phyloP scores from a whole-genome alignment of 2,329 filamentous ascomycete genomes.

The Fusarium udum region DNA sequence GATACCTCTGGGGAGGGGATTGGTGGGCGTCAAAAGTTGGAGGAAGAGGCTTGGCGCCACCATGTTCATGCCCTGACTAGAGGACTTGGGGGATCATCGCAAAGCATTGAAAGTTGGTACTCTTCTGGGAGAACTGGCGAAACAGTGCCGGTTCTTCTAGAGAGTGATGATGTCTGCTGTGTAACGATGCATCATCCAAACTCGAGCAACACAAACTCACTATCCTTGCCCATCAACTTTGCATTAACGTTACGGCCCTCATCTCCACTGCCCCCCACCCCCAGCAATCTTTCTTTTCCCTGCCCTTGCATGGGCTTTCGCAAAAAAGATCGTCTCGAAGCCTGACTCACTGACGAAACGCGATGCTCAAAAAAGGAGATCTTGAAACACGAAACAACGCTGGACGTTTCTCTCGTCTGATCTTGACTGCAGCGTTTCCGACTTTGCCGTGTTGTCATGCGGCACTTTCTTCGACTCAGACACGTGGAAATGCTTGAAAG shows the following conservation, averaged over 20 bases:
- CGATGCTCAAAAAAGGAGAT: constrained; percentile 9
- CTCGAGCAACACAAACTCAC: background rate
- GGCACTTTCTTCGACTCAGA: constrained; percentile 4
- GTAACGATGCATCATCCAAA: constrained; percentile 9
- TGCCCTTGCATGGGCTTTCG: constrained; percentile 18
- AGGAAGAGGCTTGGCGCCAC: constrained; percentile 13
- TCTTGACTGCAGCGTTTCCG: constrained; percentile 8
- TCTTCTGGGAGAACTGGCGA: background rate
- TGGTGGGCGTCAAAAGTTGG: constrained; percentile 13
- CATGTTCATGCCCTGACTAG: background rate
- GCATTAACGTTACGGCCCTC: constrained; percentile 24
- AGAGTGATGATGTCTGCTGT: background rate
- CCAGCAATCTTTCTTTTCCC: constrained; percentile 12
- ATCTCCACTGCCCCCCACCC: constrained; percentile 1
- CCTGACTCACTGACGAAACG: constrained; percentile 16
- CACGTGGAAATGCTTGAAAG: constrained; percentile 11
- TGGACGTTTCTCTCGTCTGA: constrained; percentile 8
- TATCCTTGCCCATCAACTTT: constrained; percentile 18
- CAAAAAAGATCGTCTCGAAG: background rate
- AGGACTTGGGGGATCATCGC: background rate
- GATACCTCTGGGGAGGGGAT: constrained; percentile 20
- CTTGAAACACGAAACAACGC: constrained; percentile 36
- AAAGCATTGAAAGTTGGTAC: background rate
- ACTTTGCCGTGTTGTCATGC: background rate
- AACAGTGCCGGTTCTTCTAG: background rate